These are phyloP conservation scores for Populus simonii DNA, from an alignment of 345 rosid genomes.

Conservation along the genomic window DNA sequence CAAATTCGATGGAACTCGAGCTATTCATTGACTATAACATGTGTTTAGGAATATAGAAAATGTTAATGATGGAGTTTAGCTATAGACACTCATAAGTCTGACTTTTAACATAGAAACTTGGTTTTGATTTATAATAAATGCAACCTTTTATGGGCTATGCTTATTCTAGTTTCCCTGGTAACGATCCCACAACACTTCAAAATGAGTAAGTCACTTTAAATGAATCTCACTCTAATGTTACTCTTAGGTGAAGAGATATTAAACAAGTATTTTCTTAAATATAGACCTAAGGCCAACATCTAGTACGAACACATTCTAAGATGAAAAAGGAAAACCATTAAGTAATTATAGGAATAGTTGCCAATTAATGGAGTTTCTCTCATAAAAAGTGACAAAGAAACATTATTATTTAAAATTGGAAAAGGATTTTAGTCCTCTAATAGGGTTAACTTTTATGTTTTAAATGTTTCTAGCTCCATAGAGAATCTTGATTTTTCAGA, in stretches of 20 bases:
- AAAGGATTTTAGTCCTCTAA: no score
- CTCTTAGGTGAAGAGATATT: background rate
- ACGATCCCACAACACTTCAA: background rate
- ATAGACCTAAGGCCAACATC: background rate
- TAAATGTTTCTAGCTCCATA: background rate
- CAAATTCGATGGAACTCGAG: slow-evolving; percentile 39
- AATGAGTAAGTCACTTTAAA: background rate
- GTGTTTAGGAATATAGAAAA: background rate
- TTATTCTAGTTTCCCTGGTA: background rate
- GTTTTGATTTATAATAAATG: background rate
- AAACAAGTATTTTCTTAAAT: background rate
- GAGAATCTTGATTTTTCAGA: slow-evolving; percentile 36
- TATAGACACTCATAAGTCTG: background rate
- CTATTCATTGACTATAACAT: background rate
- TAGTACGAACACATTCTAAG: background rate
- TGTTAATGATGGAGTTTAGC: background rate
- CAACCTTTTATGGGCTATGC: background rate
- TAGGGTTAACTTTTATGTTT: background rate
- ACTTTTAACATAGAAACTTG: background rate
- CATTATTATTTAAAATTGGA: no score
- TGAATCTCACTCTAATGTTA: background rate
- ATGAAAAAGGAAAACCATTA: background rate
- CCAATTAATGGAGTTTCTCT: background rate
- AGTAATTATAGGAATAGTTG: background rate
- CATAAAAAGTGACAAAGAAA: background rate